Evolutionary conservation across 371 early-diverging fungal species (phyloP).

Genomic region (Synchytrium microbalum): DNA sequence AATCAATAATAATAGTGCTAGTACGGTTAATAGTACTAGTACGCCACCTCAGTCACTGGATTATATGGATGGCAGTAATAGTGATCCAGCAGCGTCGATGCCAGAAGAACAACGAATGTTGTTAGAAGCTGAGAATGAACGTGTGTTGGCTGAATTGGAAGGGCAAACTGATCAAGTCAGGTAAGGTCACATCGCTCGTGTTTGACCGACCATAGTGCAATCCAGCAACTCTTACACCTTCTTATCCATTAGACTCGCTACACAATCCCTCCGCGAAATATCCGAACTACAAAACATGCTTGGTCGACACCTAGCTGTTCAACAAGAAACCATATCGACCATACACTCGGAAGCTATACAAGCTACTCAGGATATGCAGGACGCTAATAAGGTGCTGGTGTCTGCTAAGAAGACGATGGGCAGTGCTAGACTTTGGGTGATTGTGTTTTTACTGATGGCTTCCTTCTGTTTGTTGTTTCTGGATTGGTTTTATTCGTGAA

Average conservation of each 20-base stretch:
- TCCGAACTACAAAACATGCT: conserved; percentile 25
- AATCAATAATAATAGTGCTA: background rate
- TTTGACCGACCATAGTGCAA: background rate
- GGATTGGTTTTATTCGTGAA: conserved; percentile 9
- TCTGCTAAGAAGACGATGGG: conserved; percentile 25
- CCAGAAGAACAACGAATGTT: conserved; percentile 16
- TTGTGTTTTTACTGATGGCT: conserved; percentile 27
- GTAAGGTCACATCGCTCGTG: conserved; percentile 9
- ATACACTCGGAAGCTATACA: conserved; percentile 29
- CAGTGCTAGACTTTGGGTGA: conserved; percentile 25
- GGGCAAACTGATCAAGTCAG: conserved; percentile 28
- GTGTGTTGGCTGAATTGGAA: conserved; percentile 22
- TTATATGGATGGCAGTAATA: too few relatives aligned
- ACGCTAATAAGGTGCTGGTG: conserved; percentile 20
- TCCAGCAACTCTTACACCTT: background rate
- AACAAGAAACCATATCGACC: conserved; percentile 24
- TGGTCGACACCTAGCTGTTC: conserved; percentile 24
- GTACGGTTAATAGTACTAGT: background rate
- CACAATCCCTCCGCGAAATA: conserved; percentile 27
- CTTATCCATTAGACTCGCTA: conserved; percentile 17
- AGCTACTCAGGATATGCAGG: conserved; percentile 17
- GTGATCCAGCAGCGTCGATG: conserved; percentile 10
- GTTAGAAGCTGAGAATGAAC: conserved; percentile 29
- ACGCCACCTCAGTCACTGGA: conserved; percentile 6
- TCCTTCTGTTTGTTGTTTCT: conserved; percentile 17